Evolutionary conservation across 306 rosid genomes (phyloP).

Genomic region (Boehmeria nivea): DNA sequence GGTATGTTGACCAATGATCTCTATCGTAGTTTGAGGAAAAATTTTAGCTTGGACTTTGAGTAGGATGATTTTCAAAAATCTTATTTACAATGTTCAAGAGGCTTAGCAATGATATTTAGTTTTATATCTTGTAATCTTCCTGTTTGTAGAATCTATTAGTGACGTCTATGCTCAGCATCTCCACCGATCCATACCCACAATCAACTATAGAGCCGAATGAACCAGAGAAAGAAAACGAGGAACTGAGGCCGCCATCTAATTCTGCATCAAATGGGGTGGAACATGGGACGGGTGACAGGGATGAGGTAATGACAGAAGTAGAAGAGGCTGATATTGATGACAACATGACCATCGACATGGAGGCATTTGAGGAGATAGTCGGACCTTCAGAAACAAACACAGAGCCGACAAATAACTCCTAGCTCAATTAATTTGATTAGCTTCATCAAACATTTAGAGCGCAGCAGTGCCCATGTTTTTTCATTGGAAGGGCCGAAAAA

Average conservation of each 20-base stretch:
- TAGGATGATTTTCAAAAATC: too few species aligned
- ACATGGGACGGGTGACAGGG: slow-evolving; percentile 24
- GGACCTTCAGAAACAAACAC: slow-evolving; percentile 55
- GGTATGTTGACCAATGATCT: slow-evolving; percentile 35
- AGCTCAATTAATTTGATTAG: too few species aligned
- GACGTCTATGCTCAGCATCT: slow-evolving; percentile 62
- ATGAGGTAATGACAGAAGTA: slow-evolving; percentile 48
- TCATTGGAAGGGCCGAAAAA: too few species aligned
- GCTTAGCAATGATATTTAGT: neutral
- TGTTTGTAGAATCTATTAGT: slow-evolving; percentile 71
- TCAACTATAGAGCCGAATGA: slow-evolving; percentile 29
- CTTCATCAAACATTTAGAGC: too few species aligned
- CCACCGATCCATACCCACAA: slow-evolving; percentile 46
- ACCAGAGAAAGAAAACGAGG: slow-evolving; percentile 39
- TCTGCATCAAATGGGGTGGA: slow-evolving; percentile 59
- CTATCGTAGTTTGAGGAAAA: neutral
- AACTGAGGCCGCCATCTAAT: slow-evolving; percentile 32
- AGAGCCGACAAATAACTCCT: slow-evolving; percentile 39
- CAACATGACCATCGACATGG: slow-evolving; percentile 73
- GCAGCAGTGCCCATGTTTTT: too few species aligned
- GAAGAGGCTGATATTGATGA: slow-evolving; percentile 49
- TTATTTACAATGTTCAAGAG: neutral
- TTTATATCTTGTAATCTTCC: slow-evolving; percentile 13
- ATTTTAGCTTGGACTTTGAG: neutral
- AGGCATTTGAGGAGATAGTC: slow-evolving; percentile 44